Evolutionary conservation across 164 flowering plant genomes (phyloP).

Genomic region (Annona squamosa): DNA sequence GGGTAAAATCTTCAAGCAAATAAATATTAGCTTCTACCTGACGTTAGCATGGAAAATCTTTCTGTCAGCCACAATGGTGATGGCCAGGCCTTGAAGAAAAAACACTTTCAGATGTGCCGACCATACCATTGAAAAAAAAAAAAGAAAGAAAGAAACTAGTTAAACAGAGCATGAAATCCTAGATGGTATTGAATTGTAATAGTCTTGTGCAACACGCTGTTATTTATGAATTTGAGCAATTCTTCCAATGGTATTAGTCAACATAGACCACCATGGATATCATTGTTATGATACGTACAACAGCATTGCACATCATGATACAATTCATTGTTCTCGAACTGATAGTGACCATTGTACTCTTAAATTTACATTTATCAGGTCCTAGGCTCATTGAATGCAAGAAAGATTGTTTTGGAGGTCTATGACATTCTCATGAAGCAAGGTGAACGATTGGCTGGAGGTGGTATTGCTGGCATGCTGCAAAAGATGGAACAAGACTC

Average conservation of each 20-base stretch:
- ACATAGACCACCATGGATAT: neutral
- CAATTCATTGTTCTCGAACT: neutral
- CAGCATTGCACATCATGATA: neutral
- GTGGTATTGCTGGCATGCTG: constrained; percentile 88
- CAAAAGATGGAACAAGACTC: constrained; percentile 75
- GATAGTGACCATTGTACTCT: neutral
- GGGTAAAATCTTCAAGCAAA: constrained; percentile 32
- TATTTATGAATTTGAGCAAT: neutral
- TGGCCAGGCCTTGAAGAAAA: neutral
- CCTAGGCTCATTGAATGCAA: constrained; percentile 22
- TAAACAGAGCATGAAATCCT: neutral
- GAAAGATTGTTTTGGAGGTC: constrained; percentile 51
- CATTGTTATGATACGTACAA: neutral
- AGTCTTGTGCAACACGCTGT: neutral
- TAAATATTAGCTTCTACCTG: neutral
- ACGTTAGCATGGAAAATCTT: neutral
- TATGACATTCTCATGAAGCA: constrained; percentile 71
- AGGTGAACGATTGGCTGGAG: constrained; percentile 79
- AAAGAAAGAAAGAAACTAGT: too few relatives aligned
- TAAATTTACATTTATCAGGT: constrained; percentile 26
- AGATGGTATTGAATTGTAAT: neutral
- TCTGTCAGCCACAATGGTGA: neutral
- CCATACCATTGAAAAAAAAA: neutral
- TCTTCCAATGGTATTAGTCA: neutral
- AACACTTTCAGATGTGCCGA: neutral